Percentiles rank a stretch among this genome's conserved stretches.
phyloP scores from a whole-genome alignment of 306 rosid genomes.

The Vicia villosa region DNA sequence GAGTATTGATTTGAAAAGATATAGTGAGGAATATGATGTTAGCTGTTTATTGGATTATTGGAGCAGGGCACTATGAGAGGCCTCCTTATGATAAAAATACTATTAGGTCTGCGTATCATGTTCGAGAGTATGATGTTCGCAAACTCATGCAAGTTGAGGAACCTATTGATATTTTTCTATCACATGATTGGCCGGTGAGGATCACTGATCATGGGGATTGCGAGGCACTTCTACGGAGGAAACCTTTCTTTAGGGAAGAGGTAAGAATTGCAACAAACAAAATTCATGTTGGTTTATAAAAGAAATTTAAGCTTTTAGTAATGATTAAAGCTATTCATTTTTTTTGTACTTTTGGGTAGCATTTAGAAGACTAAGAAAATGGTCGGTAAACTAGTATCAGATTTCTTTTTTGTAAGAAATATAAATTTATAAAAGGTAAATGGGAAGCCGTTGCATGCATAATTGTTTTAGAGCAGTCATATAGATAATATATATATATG shows the following conservation, averaged over 20 bases:
- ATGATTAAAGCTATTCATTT: background rate
- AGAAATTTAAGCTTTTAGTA: conserved; percentile 18
- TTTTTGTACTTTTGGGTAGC: background rate
- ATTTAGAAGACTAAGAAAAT: background rate
- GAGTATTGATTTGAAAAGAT: conserved; percentile 11
- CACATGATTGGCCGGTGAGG: conserved; percentile 94
- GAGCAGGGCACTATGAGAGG: conserved; percentile 89
- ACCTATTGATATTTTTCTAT: conserved; percentile 79
- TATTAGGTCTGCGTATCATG: conserved; percentile 84
- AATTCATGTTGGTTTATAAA: conserved; percentile 6
- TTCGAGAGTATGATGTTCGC: conserved; percentile 84
- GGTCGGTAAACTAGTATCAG: conserved; percentile 2
- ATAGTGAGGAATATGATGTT: conserved; percentile 3
- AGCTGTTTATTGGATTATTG: conserved; percentile 40
- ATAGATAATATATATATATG: background rate
- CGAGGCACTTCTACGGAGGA: conserved; percentile 60
- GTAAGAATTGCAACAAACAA: conserved; percentile 46
- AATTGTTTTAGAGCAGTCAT: conserved; percentile 1
- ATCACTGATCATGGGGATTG: conserved; percentile 89
- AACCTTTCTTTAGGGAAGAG: conserved; percentile 68
- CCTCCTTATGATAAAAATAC: conserved; percentile 78
- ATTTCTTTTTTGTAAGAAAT: background rate
- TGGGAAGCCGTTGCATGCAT: background rate
- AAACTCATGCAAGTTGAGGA: conserved; percentile 83
- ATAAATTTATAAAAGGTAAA: background rate